phyloP scores from a whole-genome alignment of 805 yeast species.

The Kodamaea nitidulidarum region DNA sequence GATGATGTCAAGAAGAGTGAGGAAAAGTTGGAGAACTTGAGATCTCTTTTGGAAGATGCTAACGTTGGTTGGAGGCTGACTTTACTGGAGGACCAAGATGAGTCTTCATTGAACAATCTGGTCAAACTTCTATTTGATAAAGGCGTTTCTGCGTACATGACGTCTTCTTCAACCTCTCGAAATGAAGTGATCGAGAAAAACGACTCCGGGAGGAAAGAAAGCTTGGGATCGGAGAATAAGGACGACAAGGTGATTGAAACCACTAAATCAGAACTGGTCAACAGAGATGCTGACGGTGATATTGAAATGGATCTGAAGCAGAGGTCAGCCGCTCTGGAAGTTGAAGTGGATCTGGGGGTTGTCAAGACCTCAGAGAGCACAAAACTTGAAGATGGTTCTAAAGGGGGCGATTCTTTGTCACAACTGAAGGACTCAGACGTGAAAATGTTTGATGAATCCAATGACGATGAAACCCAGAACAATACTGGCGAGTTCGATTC shows the following conservation, averaged over 20 bases:
- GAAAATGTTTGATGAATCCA: not conserved
- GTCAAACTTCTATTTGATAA: constrained; percentile 32
- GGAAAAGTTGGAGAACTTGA: constrained; percentile 32
- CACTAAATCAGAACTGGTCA: not conserved
- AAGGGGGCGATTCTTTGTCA: too few relatives aligned
- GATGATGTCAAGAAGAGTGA: constrained; percentile 22
- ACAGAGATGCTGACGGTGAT: not conserved
- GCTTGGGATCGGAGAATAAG: constrained; percentile 3
- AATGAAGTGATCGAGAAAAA: constrained; percentile 9
- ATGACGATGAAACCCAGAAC: not conserved
- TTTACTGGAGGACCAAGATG: constrained; percentile 37
- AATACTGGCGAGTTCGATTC: not conserved
- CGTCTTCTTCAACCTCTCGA: constrained; percentile 10
- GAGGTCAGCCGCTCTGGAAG: too few relatives aligned
- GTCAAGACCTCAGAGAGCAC: too few relatives aligned
- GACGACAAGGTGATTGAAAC: constrained; percentile 5
- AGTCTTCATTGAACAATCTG: constrained; percentile 26
- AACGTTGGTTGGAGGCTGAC: constrained; percentile 52
- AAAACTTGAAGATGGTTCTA: too few relatives aligned
- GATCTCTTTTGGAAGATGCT: constrained; percentile 45
- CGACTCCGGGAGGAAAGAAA: constrained; percentile 8
- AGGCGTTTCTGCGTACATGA: constrained; percentile 27
- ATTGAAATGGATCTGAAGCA: not conserved
- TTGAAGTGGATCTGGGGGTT: too few relatives aligned
- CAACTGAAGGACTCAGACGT: not conserved